Conservation (phyloP, 192 early-diverging fungal genomes). For the Coemansia sp. region DNA sequence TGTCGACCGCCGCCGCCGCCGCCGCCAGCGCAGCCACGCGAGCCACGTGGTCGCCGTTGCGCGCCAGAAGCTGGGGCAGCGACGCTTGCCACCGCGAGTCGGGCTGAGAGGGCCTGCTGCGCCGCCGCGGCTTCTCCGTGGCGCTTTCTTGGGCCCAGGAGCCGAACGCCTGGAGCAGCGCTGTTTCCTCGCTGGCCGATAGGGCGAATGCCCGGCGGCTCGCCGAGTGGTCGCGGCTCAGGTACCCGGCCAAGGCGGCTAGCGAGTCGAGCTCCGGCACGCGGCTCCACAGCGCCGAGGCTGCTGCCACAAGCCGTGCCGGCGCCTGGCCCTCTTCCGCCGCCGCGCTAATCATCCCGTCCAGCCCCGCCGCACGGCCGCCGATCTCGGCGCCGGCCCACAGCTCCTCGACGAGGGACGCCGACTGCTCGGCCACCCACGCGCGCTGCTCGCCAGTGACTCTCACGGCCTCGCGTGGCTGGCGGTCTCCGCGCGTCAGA, state of each 20-base stretch:
- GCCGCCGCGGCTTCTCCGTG: neutral
- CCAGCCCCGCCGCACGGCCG: constrained; percentile 21
- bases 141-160: constrained; percentile 32
- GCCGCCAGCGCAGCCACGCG: constrained; percentile 33
- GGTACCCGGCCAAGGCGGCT: constrained; percentile 25
- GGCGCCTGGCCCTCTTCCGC: constrained; percentile 2
- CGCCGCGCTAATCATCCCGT: constrained; percentile 21
- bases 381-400: constrained; percentile 27
- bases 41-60: constrained; percentile 30
- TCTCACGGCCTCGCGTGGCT: neutral
- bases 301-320: constrained; percentile 27
- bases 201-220: constrained; percentile 17
- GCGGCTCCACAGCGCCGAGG: constrained; percentile 34
- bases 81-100: constrained; percentile 28
- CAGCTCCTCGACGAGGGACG: constrained; percentile 42
- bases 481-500: constrained; percentile 15
- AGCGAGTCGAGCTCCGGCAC: constrained; percentile 28
- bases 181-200: constrained; percentile 35
- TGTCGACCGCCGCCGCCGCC: constrained; percentile 33
- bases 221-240: constrained; percentile 47
- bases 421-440: constrained; percentile 44
- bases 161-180: constrained; percentile 39
- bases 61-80: constrained; percentile 34
- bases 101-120: neutral
- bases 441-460: constrained; percentile 5